Evolutionary conservation across 1,284 basidiomycete species (phyloP), one percentile per base, ranked within the genome.

Genomic region (Heliocybe sulcata): DNA sequence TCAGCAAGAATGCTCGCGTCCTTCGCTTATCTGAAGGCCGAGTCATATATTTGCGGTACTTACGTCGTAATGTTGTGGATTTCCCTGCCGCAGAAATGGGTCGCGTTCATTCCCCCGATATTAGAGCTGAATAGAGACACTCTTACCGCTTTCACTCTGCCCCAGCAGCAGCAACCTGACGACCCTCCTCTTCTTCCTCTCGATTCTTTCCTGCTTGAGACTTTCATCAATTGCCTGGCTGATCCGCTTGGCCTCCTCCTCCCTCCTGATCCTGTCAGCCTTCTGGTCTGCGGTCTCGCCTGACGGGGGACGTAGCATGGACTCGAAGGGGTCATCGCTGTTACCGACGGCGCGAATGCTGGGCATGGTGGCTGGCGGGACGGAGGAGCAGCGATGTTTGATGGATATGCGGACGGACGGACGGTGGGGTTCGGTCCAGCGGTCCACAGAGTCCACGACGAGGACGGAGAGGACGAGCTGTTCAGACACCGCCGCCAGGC

Each of bases 61-160:
- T 66, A 87, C 85, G 86, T 66, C 86, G 72, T 38, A 90, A 72
- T 3, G 86, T 90, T 0, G 87, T 89, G 0, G 83, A 87, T 74
- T 88, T 89, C 59, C 80, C 84, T 85, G 59, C 19, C 12, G 29
- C 20, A 22, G 19, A 49, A 9, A 49, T 16, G 42, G 19, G 47
- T 16, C 47, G 47, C 10, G 14, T 14, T 49, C 22, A 25, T 16
- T 25, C 47, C 4, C 10, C 14, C 47, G 23, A 42, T 42, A 42
- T 9, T 42, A 20, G 8, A 42, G 26, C 31, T 38, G 50, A 26
- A 35, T 45, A 49, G 29, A 54, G 49, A 29, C 54, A 54, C 22
- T 70, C 79, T 60, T 64, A 82, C 86, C 87, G 55, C 81, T 84
- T 71, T 90, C 87, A 71, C 82, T 85, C 69, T 90, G 87, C 2